Evolutionary conservation across 2,329 filamentous ascomycete species (phyloP), one percentile per base, ranked within the genome.

Genomic region (Fusarium sp.): DNA sequence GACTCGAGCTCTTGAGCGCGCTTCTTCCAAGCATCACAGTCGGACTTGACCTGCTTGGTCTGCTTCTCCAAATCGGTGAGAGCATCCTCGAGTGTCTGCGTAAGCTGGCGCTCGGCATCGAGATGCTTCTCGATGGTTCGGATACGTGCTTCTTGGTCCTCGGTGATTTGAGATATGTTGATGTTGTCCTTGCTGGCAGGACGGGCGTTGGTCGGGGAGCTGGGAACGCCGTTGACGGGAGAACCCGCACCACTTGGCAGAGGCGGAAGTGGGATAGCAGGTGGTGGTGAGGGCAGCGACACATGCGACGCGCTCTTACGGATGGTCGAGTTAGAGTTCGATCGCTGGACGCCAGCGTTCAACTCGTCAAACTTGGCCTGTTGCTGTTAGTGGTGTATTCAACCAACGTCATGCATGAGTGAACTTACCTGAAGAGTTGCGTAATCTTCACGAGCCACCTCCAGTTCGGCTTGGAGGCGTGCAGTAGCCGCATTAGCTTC

Each of bases 91-190:
- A 99, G 89, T 3, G 96, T 98, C 57, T 94, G 93, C 1, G 96
- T 99, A 68, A 99, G 92, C 83, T 98, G 96, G 82, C 97, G 97
- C 87, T 99, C 97, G 5, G 97, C 97, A 75, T 94, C 93, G 27
- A 99, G 89, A 81, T 98, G 95, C 86, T 98, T 98, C 87, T 99
- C 96, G 73, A 99, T 97, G 8, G 95, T 97, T 69, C 94, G 92
- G 81, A 99, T 97, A 73, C 95, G 95, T 50, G 94, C 94, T 82
- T 99, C 97, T 82, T 98, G 95, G 78, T 99, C 97, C 80, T 98
- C 96, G 69, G 96, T 91, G 75, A 97, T 89, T 79, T 98, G 95
- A 59, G 92, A 90, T 68, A 92, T 89, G 61, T 86, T 87, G 57
- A 84, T 69, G 57, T 83, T 89, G 79, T 98, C 95, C 82, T 97